Evolutionary conservation across 495 filamentous ascomycete species (phyloP), one percentile per base, ranked within the genome.

Genomic region (Penicillium roqueforti): DNA sequence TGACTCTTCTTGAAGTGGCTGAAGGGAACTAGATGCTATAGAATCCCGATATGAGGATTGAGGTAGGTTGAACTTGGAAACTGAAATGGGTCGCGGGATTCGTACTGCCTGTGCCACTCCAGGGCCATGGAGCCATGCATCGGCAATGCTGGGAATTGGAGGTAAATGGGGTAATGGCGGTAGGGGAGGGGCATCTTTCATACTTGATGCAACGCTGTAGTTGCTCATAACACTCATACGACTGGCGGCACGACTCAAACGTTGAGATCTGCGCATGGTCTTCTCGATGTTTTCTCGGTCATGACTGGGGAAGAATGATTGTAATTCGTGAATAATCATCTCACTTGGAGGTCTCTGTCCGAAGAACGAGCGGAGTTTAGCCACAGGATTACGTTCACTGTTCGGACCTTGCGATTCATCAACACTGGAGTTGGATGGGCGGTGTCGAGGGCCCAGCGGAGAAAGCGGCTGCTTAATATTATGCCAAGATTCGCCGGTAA

Each of bases 261-360:
- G 85, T 38, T 85, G 86, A 37, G 93, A 97, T 65, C 93, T 83
- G 40, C 93, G 87, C 57, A 96, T 89, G 0, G 93, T 97, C 61
- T 89, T 83, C 62, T 96, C 95, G 55, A 99, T 95, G 52, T 91
- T 88, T 65, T 96, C 90, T 47, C 87, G 83, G 34, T 89, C 85
- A 63, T 96, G 91, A 60, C 95, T 92, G 2, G 93, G 93, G 80
- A 99, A 99, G 74, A 97, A 99, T 6, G 92, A 92, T 11, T 87
- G 88, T 37, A 97, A 79, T 66, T 99, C 93, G 25, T 91, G 91
- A 42, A 92, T 93, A 63, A 99, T 97, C 74, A 99, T 80, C 73
- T 97, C 95, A 68, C 91, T 96, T 3, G 95, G 95, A 16, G 93
- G 93, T 62, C 93, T 77, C 52, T 91, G 83, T 46, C 95, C 93